phyloP scores from a whole-genome alignment of 2,329 filamentous ascomycete species.

The Stagonosporopsis chrysanthemi region DNA sequence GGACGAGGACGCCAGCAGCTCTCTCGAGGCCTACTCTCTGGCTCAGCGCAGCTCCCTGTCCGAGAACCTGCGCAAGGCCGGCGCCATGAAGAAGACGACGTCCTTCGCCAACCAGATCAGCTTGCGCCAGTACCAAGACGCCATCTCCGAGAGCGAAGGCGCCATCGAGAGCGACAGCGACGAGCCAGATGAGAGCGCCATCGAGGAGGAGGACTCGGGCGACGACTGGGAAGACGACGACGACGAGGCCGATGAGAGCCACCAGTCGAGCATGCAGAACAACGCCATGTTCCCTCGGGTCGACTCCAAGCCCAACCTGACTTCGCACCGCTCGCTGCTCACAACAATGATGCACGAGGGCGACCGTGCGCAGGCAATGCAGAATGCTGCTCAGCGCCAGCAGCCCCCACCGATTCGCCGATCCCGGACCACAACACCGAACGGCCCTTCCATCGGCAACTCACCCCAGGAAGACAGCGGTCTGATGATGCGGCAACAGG shows the following conservation, averaged over 20 bases:
- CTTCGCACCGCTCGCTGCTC: slow-evolving; percentile 85
- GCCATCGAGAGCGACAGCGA: slow-evolving; percentile 67
- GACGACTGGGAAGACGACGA: slow-evolving; percentile 66
- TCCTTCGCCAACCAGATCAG: slow-evolving; percentile 82
- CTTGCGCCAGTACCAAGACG: slow-evolving; percentile 69
- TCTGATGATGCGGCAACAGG: slow-evolving; percentile 65
- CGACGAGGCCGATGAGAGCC: slow-evolving; percentile 77
- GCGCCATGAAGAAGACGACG: slow-evolving; percentile 73
- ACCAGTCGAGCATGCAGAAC: slow-evolving; percentile 82
- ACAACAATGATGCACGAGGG: slow-evolving; percentile 87
- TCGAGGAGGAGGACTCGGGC: slow-evolving; percentile 67
- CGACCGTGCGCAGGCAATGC: slow-evolving; percentile 73
- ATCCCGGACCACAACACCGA: slow-evolving; percentile 72
- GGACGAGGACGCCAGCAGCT: slow-evolving; percentile 83
- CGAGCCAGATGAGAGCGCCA: slow-evolving; percentile 64
- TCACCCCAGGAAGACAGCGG: slow-evolving; percentile 61
- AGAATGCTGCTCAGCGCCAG: slow-evolving; percentile 68
- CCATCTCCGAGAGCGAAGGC: slow-evolving; percentile 63
- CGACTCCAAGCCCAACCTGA: slow-evolving; percentile 83
- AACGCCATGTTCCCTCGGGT: slow-evolving; percentile 86
- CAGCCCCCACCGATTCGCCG: slow-evolving; percentile 63
- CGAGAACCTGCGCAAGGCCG: slow-evolving; percentile 58
- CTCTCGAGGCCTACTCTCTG: slow-evolving; percentile 65
- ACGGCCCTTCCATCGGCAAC: slow-evolving; percentile 69
- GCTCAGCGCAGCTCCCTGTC: slow-evolving; percentile 63